These are phyloP conservation scores for Calocybe indica DNA, from an alignment of 768 basidiomycete genomes.

Conservation along the genomic window DNA sequence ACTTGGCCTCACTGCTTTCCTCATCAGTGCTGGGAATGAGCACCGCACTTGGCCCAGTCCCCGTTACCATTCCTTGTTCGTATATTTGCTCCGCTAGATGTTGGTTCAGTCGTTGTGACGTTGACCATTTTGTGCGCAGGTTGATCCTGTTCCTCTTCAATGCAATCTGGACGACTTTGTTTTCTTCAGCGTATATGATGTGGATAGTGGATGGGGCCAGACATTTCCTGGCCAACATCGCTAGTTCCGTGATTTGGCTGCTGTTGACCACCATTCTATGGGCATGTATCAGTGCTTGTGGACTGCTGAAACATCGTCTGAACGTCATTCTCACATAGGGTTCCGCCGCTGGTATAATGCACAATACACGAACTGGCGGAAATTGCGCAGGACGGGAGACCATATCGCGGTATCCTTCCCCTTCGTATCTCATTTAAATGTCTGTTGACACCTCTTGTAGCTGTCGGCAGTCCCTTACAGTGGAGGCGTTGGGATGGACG, in stretches of 20 bases:
- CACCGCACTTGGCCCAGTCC: conserved; percentile 52
- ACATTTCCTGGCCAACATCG: conserved; percentile 68
- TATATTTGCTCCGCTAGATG: conserved; percentile 6
- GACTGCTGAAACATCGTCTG: neutral
- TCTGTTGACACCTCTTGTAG: conserved; percentile 20
- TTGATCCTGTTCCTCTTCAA: conserved; percentile 58
- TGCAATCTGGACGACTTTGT: conserved; percentile 70
- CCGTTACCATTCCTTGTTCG: conserved; percentile 62
- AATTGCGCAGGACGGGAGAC: conserved; percentile 47
- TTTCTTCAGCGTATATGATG: conserved; percentile 61
- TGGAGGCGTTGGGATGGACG: conserved; percentile 73
- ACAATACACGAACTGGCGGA: conserved; percentile 53
- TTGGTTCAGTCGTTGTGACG: neutral
- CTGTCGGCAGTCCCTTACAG: conserved; percentile 68
- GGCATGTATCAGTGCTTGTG: conserved; percentile 34
- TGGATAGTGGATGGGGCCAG: conserved; percentile 65
- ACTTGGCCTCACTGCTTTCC: conserved; percentile 67
- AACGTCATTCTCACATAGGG: conserved; percentile 38
- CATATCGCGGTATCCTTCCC: conserved; percentile 40
- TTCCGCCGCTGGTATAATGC: conserved; percentile 61
- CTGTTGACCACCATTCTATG: conserved; percentile 58
- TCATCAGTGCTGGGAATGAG: conserved; percentile 66
- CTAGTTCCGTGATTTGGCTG: conserved; percentile 74
- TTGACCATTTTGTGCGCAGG: conserved; percentile 19
- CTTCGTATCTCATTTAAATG: conserved; percentile 2